Evolutionary conservation across 192 early-diverging fungal species (phyloP).

Genomic region (Linnemannia schmuckeri): DNA sequence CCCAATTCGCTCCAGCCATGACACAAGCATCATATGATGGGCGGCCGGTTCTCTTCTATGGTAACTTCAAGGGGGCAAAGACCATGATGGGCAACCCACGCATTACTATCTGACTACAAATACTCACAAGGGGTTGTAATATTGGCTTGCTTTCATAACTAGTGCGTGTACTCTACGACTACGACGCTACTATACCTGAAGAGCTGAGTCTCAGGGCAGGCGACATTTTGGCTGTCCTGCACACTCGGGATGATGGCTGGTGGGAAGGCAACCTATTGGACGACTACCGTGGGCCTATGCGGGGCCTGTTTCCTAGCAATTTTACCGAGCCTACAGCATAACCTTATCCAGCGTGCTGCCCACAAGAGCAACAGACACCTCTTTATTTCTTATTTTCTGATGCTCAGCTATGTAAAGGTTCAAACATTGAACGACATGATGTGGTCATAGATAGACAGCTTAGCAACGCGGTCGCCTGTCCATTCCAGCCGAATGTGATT

Average conservation of each 20-base stretch:
- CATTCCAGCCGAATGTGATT: constrained; percentile 64
- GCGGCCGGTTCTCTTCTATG: constrained; percentile 54
- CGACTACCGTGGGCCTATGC: constrained; percentile 22
- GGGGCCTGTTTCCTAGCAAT: constrained; percentile 60
- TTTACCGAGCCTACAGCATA: constrained; percentile 48
- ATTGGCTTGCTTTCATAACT: neutral
- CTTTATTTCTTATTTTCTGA: neutral
- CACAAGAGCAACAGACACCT: neutral
- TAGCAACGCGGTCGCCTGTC: constrained; percentile 62
- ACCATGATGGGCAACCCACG: no score
- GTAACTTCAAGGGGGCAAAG: constrained; percentile 14
- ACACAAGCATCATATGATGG: constrained; percentile 39
- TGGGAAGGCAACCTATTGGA: constrained; percentile 65
- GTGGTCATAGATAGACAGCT: constrained; percentile 61
- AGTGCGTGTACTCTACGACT: constrained; percentile 62
- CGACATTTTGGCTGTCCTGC: constrained; percentile 61
- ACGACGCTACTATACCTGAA: constrained; percentile 58
- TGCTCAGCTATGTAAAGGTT: neutral
- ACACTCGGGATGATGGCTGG: constrained; percentile 68
- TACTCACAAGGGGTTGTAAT: no score
- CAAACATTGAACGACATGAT: constrained; percentile 74
- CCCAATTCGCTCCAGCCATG: neutral
- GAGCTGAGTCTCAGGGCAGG: constrained; percentile 65
- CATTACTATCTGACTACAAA: no score
- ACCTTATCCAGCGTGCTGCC: neutral